Conservation (phyloP, 805 yeast genomes). For the Spathaspora arborariae region DNA sequence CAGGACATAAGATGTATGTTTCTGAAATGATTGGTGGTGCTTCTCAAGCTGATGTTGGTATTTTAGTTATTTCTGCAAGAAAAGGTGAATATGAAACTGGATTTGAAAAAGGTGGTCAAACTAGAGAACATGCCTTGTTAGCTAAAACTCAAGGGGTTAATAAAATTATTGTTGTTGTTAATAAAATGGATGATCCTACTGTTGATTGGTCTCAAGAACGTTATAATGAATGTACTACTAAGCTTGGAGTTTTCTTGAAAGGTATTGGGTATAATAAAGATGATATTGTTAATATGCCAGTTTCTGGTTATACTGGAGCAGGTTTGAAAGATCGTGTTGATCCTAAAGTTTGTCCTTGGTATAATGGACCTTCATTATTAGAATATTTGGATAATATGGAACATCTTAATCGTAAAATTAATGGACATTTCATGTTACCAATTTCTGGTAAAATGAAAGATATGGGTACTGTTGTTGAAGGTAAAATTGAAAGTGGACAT, state of each 20-base stretch:
- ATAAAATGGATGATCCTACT: slow-evolving; percentile 99
- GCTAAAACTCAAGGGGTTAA: slow-evolving; percentile 99
- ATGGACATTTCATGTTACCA: slow-evolving; percentile 97
- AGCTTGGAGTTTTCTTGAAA: slow-evolving; percentile 71
- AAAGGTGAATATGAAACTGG: slow-evolving; percentile 99
- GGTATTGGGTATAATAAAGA: slow-evolving; percentile 88
- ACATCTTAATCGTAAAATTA: slow-evolving; percentile 77
- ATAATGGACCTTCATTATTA: slow-evolving; percentile 84
- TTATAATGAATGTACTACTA: slow-evolving; percentile 90
- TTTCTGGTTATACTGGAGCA: slow-evolving; percentile 96
- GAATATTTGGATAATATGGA: slow-evolving; percentile 85
- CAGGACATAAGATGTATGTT: slow-evolving; percentile 98
- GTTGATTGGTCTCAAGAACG: slow-evolving; percentile 95
- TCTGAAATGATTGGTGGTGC: slow-evolving; percentile 99
- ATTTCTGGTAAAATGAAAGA: slow-evolving; percentile 93
- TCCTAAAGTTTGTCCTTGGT: slow-evolving; percentile 81
- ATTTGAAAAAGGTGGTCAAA: slow-evolving; percentile 98
- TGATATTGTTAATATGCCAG: slow-evolving; percentile 92
- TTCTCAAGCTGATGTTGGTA: slow-evolving; percentile 98
- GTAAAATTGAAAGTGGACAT: slow-evolving; percentile 96
- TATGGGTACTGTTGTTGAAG: slow-evolving; percentile 96
- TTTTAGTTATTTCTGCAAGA: slow-evolving; percentile 95
- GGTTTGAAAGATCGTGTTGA: slow-evolving; percentile 86
- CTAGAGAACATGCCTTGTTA: slow-evolving; percentile 94
- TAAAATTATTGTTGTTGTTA: slow-evolving; percentile 86